Evolutionary conservation across 1,284 basidiomycete genomes (phyloP).

Genomic region (Cutaneotrichosporon sp.): DNA sequence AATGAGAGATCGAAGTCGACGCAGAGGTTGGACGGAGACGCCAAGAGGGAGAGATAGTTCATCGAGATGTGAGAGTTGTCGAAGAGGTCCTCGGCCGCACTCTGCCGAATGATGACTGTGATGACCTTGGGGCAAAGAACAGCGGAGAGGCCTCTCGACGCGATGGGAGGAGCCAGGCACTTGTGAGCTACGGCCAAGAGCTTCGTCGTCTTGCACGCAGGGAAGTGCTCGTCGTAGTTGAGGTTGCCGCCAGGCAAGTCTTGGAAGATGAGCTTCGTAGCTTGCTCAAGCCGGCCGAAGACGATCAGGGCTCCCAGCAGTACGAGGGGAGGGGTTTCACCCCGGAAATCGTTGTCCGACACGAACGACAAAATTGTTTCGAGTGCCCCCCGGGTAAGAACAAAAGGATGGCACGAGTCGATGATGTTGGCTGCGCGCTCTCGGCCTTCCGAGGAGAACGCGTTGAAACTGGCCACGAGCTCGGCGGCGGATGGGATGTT

Average conservation of each 20-base stretch:
- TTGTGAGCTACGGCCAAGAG: background rate
- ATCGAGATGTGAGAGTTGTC: background rate
- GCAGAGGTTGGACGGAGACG: background rate
- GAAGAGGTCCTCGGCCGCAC: background rate
- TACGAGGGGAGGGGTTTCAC: background rate
- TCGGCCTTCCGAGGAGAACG: background rate
- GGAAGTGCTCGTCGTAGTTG: background rate
- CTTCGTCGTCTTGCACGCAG: background rate
- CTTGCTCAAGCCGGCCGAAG: background rate
- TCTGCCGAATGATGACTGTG: background rate
- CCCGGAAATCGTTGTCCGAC: background rate
- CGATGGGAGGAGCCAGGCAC: background rate
- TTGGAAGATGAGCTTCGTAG: background rate
- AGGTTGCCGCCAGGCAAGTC: constrained; percentile 1
- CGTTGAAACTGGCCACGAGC: background rate
- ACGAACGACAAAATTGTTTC: background rate
- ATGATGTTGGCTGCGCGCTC: background rate
- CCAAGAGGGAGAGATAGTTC: background rate
- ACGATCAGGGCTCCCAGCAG: background rate
- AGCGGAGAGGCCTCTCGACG: background rate
- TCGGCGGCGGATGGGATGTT: background rate
- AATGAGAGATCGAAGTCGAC: constrained; percentile 2
- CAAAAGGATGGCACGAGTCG: background rate
- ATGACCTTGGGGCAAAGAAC: background rate
- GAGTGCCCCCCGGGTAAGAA: background rate